Evolutionary conservation across 2,329 filamentous ascomycete genomes (phyloP).

Genomic region (Colletotrichum chlorophyti): DNA sequence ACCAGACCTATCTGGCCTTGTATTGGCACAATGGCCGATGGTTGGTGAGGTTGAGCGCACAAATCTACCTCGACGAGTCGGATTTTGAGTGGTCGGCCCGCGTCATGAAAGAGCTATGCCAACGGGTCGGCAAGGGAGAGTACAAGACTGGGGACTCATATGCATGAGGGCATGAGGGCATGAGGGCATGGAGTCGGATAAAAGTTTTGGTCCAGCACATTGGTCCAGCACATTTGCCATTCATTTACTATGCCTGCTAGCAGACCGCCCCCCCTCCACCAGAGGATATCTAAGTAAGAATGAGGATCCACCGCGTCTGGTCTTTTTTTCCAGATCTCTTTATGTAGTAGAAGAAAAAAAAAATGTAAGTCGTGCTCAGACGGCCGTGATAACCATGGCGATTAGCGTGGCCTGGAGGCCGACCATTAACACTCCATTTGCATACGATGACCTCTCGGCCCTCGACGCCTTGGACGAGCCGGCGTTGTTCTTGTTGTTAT

Average conservation of each 20-base stretch:
- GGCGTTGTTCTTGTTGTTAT: constrained; percentile 19
- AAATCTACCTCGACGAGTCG: constrained; percentile 80
- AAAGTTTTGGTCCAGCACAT: neutral
- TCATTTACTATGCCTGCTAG: constrained; percentile 25
- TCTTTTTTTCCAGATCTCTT: neutral
- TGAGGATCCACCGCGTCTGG: neutral
- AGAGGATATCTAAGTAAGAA: constrained; percentile 16
- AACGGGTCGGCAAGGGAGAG: constrained; percentile 41
- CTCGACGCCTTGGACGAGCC: constrained; percentile 14
- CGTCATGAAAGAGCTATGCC: constrained; percentile 58
- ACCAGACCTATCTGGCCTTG: constrained; percentile 74
- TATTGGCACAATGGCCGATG: constrained; percentile 66
- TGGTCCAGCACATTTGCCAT: constrained; percentile 10
- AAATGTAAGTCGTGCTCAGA: constrained; percentile 11
- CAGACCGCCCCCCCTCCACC: too few relatives aligned
- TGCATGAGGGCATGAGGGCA: too few relatives aligned
- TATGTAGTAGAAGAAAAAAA: neutral
- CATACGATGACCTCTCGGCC: neutral
- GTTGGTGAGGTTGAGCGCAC: constrained; percentile 79
- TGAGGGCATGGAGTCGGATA: too few relatives aligned
- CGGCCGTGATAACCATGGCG: constrained; percentile 15
- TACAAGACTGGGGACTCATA: too few relatives aligned
- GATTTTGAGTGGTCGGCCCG: constrained; percentile 78
- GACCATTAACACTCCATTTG: constrained; percentile 15
- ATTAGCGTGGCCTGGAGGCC: constrained; percentile 13